Percentiles rank a stretch among this genome's conserved stretches.
phyloP scores from a whole-genome alignment of 768 basidiomycete genomes.

The Tephrocybe sp. region DNA sequence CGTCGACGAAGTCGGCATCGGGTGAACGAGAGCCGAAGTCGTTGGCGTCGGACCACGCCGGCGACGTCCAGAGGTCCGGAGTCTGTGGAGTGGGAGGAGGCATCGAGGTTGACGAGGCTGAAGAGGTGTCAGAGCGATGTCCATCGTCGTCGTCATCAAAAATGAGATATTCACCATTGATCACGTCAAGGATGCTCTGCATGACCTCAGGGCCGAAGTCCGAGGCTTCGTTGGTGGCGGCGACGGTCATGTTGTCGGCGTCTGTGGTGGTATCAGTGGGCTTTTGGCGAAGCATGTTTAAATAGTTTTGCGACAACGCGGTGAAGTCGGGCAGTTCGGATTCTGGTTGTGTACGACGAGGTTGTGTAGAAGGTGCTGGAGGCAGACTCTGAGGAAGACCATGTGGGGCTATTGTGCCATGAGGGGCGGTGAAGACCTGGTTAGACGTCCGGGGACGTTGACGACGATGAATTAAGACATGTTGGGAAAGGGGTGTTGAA shows the following conservation, averaged over 20 bases:
- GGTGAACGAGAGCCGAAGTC: constrained; percentile 28
- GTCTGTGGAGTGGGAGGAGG: constrained; percentile 18
- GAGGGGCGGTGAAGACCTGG: constrained; percentile 61
- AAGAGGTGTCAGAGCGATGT: neutral
- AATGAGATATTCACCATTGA: constrained; percentile 18
- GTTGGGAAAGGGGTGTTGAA: constrained; percentile 31
- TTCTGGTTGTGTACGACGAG: constrained; percentile 45
- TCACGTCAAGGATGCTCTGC: constrained; percentile 15
- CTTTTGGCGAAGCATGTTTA: constrained; percentile 34
- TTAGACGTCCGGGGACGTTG: constrained; percentile 69
- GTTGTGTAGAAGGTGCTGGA: constrained; percentile 61
- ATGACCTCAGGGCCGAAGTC: constrained; percentile 23
- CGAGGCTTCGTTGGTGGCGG: constrained; percentile 18
- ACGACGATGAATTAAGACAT: constrained; percentile 58
- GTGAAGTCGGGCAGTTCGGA: constrained; percentile 43
- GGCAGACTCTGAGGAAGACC: constrained; percentile 75
- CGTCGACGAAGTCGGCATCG: constrained; percentile 8
- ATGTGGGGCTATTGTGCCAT: constrained; percentile 76
- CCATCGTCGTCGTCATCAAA: constrained; percentile 9
- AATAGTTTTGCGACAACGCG: constrained; percentile 58
- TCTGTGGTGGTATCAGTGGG: constrained; percentile 38
- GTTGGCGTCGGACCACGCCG: constrained; percentile 26
- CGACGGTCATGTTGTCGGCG: constrained; percentile 28
- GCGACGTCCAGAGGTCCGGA: constrained; percentile 18
- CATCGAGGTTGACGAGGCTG: constrained; percentile 6